Conservation (phyloP, 106 monocot genomes). For the Apostasia ramifera region DNA sequence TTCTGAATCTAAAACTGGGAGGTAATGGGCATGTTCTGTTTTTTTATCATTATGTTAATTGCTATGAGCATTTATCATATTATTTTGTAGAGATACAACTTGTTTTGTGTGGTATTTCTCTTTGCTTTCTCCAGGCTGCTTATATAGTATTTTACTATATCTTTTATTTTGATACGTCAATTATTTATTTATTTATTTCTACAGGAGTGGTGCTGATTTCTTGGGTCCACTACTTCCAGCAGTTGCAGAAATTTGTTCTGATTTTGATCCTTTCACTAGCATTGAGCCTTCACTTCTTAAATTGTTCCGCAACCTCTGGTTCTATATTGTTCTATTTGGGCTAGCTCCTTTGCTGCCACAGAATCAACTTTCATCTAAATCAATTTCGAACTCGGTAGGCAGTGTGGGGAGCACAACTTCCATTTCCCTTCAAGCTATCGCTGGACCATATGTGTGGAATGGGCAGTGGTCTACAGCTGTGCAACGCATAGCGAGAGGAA, state of each 20-base stretch:
- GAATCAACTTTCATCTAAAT: conserved; percentile 51
- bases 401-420: conserved; percentile 52
- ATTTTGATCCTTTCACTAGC: conserved; percentile 73
- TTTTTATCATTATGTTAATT: no score
- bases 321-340: conserved; percentile 95
- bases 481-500: conserved; percentile 78
- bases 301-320: conserved; percentile 96
- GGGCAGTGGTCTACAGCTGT: conserved; percentile 74
- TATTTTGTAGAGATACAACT: no score
- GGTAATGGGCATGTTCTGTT: conserved; percentile 24
- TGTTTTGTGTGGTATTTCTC: no score
- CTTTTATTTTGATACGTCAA: not conserved
- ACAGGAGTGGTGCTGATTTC: conserved; percentile 95
- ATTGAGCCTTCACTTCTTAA: conserved; percentile 87
- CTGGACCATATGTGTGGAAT: conserved; percentile 91
- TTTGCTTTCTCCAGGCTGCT: no score
- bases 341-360: conserved; percentile 83
- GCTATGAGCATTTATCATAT: no score
- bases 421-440: conserved; percentile 68
- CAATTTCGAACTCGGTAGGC: conserved; percentile 51
- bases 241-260: conserved; percentile 97
- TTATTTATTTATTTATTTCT: conserved; percentile 13
- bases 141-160: not conserved
- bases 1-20: conserved; percentile 86
- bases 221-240: conserved; percentile 95